phyloP scores from a whole-genome alignment of 306 rosid genomes.

The Betula pendula region DNA sequence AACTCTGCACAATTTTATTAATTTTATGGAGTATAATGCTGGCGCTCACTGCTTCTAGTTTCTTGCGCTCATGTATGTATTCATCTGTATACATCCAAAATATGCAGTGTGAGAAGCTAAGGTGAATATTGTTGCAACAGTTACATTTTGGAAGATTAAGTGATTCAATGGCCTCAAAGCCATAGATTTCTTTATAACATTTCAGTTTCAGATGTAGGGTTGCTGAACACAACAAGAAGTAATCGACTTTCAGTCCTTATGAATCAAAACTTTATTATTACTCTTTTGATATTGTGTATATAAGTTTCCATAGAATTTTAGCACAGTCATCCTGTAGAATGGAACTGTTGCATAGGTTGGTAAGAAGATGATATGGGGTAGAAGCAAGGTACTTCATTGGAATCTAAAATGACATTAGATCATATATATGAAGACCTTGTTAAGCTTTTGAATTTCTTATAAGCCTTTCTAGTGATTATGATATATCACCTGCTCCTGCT shows the following conservation, averaged over 20 bases:
- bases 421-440: not conserved
- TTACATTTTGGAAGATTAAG: too few species aligned
- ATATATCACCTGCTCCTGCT: not conserved
- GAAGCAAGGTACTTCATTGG: not conserved
- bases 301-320: not conserved
- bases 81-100: too few species aligned
- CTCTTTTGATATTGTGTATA: not conserved
- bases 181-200: too few species aligned
- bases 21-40: too few species aligned
- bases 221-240: not conserved
- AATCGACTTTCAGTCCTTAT: not conserved
- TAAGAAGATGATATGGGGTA: not conserved
- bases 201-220: too few species aligned
- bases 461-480: not conserved
- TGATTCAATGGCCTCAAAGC: too few species aligned
- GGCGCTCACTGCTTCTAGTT: too few species aligned
- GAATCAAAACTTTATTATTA: not conserved
- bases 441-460: not conserved
- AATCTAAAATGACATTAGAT: not conserved
- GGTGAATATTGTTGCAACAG: too few species aligned
- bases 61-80: too few species aligned
- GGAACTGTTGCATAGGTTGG: not conserved
- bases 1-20: too few species aligned
- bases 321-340: not conserved
- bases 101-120: too few species aligned